Conservation (phyloP, 1,284 basidiomycete genomes). For the Coniferiporia weirii region DNA sequence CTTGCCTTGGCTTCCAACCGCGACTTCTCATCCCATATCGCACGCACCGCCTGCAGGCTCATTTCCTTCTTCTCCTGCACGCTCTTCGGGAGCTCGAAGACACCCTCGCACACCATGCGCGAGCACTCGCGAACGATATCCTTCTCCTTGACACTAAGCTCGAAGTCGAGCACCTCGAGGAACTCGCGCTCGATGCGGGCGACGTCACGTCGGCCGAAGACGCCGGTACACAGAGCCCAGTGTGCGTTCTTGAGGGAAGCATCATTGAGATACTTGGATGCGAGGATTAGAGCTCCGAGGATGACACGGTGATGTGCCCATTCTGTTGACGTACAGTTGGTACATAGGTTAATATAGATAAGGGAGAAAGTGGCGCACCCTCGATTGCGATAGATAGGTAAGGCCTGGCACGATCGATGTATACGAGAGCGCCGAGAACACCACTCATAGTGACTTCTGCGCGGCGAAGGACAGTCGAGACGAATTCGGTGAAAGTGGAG, state of each 20-base stretch:
- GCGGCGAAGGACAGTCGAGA: conserved; percentile 56
- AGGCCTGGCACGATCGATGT: conserved; percentile 65
- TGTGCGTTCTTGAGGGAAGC: conserved; percentile 73
- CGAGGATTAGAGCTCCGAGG: conserved; percentile 64
- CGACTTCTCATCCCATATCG: conserved; percentile 4
- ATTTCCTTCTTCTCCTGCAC: neutral
- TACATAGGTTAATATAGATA: neutral
- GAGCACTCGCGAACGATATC: conserved; percentile 35
- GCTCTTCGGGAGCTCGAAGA: conserved; percentile 1
- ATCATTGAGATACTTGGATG: conserved; percentile 73
- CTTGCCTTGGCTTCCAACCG: neutral
- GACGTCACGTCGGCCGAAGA: conserved; percentile 72
- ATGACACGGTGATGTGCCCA: conserved; percentile 78
- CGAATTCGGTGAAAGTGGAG: conserved; percentile 53
- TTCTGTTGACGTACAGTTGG: conserved; percentile 29
- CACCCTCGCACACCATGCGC: conserved; percentile 7
- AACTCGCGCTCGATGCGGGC: conserved; percentile 75
- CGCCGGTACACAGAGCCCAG: conserved; percentile 72
- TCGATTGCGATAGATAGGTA: conserved; percentile 71
- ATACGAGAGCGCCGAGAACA: conserved; percentile 60
- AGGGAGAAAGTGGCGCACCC: conserved; percentile 10
- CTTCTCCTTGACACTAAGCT: conserved; percentile 55
- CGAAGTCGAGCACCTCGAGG: conserved; percentile 69
- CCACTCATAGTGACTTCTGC: conserved; percentile 64
- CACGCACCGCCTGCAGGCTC: neutral